Percentiles rank a stretch among this genome's conserved stretches.
phyloP scores from a whole-genome alignment of 1,284 basidiomycete species.

The Ustilago tritici region DNA sequence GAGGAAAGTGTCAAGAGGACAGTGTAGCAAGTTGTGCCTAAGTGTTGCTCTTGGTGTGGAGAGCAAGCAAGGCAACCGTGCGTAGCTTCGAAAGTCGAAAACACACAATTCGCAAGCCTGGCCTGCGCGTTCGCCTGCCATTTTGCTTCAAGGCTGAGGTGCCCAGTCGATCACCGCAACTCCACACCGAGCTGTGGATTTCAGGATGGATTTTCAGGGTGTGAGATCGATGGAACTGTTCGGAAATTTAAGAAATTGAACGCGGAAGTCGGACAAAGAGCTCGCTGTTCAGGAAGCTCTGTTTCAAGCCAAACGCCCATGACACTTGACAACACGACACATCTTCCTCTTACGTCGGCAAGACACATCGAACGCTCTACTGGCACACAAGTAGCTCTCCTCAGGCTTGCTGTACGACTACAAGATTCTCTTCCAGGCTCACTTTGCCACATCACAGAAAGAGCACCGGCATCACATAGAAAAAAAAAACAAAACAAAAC shows the following conservation, averaged over 20 bases:
- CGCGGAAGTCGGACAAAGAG: slow-evolving; percentile 1
- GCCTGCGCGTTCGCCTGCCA: not conserved
- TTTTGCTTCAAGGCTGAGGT: not conserved
- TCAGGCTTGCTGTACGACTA: no score
- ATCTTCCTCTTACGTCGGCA: not conserved
- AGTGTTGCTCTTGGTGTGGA: slow-evolving; percentile 1
- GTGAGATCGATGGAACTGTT: not conserved
- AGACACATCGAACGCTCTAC: no score
- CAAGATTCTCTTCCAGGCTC: no score
- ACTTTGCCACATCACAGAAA: no score
- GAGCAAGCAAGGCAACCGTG: not conserved
- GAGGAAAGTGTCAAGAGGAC: not conserved
- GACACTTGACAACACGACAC: not conserved
- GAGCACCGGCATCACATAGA: no score
- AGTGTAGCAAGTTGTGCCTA: not conserved
- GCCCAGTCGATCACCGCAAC: slow-evolving; percentile 7
- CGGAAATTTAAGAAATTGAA: not conserved
- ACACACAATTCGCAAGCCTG: not conserved
- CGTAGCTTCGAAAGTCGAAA: not conserved
- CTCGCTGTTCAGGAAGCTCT: not conserved
- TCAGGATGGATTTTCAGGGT: not conserved
- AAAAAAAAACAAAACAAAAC: no score
- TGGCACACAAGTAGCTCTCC: no score
- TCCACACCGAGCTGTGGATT: not conserved
- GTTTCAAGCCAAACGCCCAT: not conserved